Percentiles rank a stretch among this genome's conserved stretches.
These are phyloP conservation scores for Lactifluus piperatus DNA, from an alignment of 768 basidiomycete genomes.

Conservation along the genomic window DNA sequence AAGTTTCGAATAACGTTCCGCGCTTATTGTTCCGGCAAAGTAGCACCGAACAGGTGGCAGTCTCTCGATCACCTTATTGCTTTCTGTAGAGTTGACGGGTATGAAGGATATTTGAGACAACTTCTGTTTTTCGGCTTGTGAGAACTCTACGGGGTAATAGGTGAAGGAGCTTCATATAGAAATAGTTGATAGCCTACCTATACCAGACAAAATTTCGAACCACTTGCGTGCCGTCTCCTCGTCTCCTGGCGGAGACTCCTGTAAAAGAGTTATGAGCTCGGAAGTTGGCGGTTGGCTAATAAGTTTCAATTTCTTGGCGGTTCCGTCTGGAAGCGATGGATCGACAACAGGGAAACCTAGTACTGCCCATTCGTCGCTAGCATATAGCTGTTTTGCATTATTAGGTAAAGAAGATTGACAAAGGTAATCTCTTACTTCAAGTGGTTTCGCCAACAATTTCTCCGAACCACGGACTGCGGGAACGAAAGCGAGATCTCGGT, in stretches of 20 bases:
- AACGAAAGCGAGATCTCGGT: slow-evolving; percentile 60
- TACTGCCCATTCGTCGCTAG: slow-evolving; percentile 52
- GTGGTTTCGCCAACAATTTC: slow-evolving; percentile 48
- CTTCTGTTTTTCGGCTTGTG: slow-evolving; percentile 40
- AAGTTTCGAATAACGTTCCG: slow-evolving; percentile 65
- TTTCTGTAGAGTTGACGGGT: slow-evolving; percentile 38
- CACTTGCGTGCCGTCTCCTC: slow-evolving; percentile 48
- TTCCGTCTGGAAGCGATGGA: slow-evolving; percentile 41
- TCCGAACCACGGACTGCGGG: slow-evolving; percentile 55
- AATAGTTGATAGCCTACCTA: slow-evolving; percentile 34
- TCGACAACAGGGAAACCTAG: slow-evolving; percentile 74
- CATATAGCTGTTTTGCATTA: slow-evolving; percentile 50
- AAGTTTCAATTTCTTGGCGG: slow-evolving; percentile 56
- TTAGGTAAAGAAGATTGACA: neutral
- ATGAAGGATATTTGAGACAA: slow-evolving; percentile 59
- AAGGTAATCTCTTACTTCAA: slow-evolving; percentile 42
- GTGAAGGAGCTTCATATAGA: neutral
- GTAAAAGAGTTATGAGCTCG: slow-evolving; percentile 49
- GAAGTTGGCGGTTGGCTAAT: slow-evolving; percentile 57
- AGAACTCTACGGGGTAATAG: slow-evolving; percentile 43
- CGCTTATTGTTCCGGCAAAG: slow-evolving; percentile 43
- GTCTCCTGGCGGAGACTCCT: slow-evolving; percentile 48
- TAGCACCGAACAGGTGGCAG: slow-evolving; percentile 62
- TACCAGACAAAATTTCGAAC: slow-evolving; percentile 61
- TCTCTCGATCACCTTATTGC: slow-evolving; percentile 15